Base-by-base conservation (phyloP, 768 basidiomycete species). In the Trametes coccinea region DNA sequence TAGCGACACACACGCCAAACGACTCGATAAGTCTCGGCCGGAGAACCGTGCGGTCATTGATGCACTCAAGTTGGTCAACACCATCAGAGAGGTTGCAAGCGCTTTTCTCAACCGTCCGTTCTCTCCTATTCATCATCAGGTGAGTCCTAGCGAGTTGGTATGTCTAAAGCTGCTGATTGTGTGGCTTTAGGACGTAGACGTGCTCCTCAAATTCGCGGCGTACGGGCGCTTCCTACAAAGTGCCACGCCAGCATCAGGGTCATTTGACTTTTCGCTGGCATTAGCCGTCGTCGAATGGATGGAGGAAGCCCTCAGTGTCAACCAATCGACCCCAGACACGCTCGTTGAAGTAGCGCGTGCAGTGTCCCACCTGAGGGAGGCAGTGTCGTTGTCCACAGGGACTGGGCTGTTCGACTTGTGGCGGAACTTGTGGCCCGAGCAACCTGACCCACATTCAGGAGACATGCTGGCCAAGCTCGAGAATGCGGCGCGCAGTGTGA, bases 311-410 rank as follows among this genome's bases (percentile, higher is more conserved):
- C 69, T 88, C 2, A 64, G 75, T 13, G 63, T 68, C 13, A 5
- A 16, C 29, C 13, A 30, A 4, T 5, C 1, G 16, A 70, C 75
- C 40, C 71, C 80, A 3, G 53, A 73, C 2, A 45, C 60, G 3
- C 81, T 84, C 52, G 44, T 57, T 0, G 53, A 67, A 29, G 67
- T 86, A 33, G 67, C 66, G 8, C 51, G 55, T n/a, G 66, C 72
- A 30, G 75, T 76, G 5, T 59, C 74, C 34, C 66, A 68, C 5
- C 75, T 95, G 3, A 76, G 79, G 40, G 72, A 78, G 4, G 69
- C 77, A 3, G 77, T 90, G 14, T 82, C 82, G 2, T 80, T 86
- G 14, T 84, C 85, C 6, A 81, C 84, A n/a, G 95, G 95, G 4
- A 77, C 84, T 29, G 90, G 88, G 44, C 11, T 66, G 66, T 17